Evolutionary conservation across 2,329 filamentous ascomycete genomes (phyloP).

Genomic region (Microascus cirrosus): DNA sequence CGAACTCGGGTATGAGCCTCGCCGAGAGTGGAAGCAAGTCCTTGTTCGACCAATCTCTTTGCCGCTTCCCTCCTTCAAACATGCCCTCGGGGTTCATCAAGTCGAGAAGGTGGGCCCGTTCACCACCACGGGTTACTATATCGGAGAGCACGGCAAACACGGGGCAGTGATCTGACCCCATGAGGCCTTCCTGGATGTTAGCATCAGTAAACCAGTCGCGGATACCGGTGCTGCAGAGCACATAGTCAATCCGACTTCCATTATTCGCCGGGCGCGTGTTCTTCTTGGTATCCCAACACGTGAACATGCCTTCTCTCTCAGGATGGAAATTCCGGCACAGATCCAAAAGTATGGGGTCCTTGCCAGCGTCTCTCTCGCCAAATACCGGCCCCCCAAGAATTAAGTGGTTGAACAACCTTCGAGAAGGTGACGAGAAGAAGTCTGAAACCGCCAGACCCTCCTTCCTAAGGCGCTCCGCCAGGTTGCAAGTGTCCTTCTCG

Average conservation of each 20-base stretch:
- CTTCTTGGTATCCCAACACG: slow-evolving; percentile 90
- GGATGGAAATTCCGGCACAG: slow-evolving; percentile 74
- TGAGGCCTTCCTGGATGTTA: slow-evolving; percentile 85
- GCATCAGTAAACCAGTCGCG: slow-evolving; percentile 68
- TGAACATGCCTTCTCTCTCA: slow-evolving; percentile 79
- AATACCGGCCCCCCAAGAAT: slow-evolving; percentile 60
- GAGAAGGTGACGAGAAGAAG: slow-evolving; percentile 60
- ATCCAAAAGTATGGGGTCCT: slow-evolving; percentile 74
- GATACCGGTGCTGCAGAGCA: slow-evolving; percentile 72
- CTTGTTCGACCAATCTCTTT: slow-evolving; percentile 54
- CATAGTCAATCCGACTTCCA: slow-evolving; percentile 86
- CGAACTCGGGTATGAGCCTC: slow-evolving; percentile 78
- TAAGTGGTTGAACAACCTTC: slow-evolving; percentile 78
- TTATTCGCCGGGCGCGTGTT: slow-evolving; percentile 95
- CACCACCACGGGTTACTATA: slow-evolving; percentile 36
- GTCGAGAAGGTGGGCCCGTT: slow-evolving; percentile 49
- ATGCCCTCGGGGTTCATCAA: slow-evolving; percentile 67
- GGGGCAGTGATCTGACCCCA: slow-evolving; percentile 94
- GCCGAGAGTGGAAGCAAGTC: slow-evolving; percentile 67
- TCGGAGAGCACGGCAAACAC: slow-evolving; percentile 71
- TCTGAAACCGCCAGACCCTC: slow-evolving; percentile 56
- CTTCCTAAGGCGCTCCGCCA: slow-evolving; percentile 61
- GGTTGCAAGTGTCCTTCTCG: slow-evolving; percentile 65
- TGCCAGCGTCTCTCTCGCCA: slow-evolving; percentile 54
- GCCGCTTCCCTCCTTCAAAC: slow-evolving; percentile 56